Conservation (phyloP, 345 rosid species). For the Bruguiera gymnorhiza region DNA sequence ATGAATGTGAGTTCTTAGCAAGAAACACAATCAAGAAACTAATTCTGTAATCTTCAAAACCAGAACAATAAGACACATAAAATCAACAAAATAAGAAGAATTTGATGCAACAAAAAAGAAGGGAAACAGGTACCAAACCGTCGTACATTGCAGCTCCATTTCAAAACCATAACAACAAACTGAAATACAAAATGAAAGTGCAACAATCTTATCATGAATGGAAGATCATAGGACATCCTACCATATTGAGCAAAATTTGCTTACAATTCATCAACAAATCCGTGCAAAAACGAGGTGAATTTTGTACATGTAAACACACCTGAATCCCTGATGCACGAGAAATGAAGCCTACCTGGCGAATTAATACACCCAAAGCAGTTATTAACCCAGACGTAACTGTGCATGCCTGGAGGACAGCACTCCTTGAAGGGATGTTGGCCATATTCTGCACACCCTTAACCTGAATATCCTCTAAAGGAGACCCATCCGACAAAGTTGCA, state of each 20-base stretch:
- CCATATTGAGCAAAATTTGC: not conserved
- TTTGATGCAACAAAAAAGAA: not conserved
- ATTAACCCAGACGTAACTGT: constrained; percentile 63
- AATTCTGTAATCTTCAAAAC: not conserved
- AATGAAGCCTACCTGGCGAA: constrained; percentile 53
- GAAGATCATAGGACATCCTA: not conserved
- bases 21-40: not conserved
- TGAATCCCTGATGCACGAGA: not conserved
- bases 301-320: not conserved
- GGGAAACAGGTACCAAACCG: not conserved
- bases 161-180: not conserved
- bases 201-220: not conserved
- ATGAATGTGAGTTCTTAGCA: not conserved
- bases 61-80: not conserved
- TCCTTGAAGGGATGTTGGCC: constrained; percentile 44
- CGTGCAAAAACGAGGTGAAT: not conserved
- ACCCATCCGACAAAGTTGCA: constrained; percentile 24
- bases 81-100: not conserved
- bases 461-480: constrained; percentile 25
- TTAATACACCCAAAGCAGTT: constrained; percentile 56
- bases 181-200: not conserved
- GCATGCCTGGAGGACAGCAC: constrained; percentile 77
- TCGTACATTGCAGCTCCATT: not conserved
- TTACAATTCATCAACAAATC: not conserved
- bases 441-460: constrained; percentile 24